These are phyloP conservation scores for Alternaria brassicicola DNA, from an alignment of 2,329 filamentous ascomycete species.

Conservation along the genomic window DNA sequence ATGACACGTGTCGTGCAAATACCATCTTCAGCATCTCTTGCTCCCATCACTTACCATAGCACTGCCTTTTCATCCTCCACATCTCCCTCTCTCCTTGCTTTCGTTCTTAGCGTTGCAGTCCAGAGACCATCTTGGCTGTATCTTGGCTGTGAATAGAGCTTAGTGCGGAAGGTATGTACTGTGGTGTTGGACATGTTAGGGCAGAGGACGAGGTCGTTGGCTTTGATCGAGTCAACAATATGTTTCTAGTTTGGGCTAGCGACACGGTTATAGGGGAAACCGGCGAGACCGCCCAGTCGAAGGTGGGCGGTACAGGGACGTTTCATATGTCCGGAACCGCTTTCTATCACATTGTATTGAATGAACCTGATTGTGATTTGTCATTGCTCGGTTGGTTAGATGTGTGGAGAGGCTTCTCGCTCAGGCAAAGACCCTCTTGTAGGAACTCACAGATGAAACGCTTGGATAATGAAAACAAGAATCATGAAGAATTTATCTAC, in stretches of 20 bases:
- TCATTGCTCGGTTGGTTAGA: background rate
- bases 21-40: background rate
- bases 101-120: background rate
- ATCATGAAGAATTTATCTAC: background rate
- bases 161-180: background rate
- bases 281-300: background rate
- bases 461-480: background rate
- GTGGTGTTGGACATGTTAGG: background rate
- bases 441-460: background rate
- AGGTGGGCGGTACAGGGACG: too few species aligned
- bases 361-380: background rate
- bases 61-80: background rate
- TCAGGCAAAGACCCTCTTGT: background rate
- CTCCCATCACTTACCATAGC: background rate
- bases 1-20: background rate
- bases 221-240: background rate
- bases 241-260: background rate
- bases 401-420: background rate
- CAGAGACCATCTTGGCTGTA: background rate
- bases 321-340: fast-evolving
- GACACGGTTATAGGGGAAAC: background rate
- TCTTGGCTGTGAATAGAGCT: background rate
- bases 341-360: background rate
- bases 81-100: background rate
- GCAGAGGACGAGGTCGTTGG: background rate